Conservation (phyloP, 371 early-diverging fungal genomes). For the Mortierella sp. region DNA sequence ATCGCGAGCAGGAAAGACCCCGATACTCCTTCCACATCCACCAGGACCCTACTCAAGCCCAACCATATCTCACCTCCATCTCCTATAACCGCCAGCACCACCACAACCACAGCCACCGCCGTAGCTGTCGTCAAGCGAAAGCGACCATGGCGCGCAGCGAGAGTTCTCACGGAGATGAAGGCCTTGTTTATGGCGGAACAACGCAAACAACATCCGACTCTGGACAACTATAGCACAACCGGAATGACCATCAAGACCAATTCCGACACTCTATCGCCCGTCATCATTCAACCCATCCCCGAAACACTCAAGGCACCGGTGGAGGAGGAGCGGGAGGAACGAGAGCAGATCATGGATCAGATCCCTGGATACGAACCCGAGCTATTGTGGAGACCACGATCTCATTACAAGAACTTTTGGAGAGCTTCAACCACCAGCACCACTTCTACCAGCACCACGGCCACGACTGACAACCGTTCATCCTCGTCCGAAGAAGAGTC, state of each 20-base stretch:
- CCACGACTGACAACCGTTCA: background rate
- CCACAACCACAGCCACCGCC: background rate
- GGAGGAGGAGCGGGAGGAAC: background rate
- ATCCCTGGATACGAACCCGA: conserved; percentile 10
- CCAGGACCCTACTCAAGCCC: background rate
- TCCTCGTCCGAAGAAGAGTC: conserved; percentile 1
- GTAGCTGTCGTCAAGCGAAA: conserved; percentile 9
- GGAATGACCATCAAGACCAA: background rate
- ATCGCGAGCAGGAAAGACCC: background rate
- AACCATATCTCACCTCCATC: background rate
- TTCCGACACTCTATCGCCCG: background rate
- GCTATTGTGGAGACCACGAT: conserved; percentile 1
- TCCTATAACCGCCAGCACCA: background rate
- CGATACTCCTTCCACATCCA: background rate
- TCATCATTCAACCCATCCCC: background rate
- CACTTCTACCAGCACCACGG: background rate
- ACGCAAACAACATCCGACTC: background rate
- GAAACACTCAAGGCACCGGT: background rate
- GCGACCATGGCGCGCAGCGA: conserved; percentile 29
- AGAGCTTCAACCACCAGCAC: conserved; percentile 10
- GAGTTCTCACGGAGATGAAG: conserved; percentile 41
- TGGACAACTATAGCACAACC: background rate
- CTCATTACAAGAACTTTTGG: conserved; percentile 29
- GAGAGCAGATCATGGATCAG: background rate
- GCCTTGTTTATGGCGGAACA: conserved; percentile 25